phyloP scores from a whole-genome alignment of 768 basidiomycete genomes.

The Kondoa malvinella region DNA sequence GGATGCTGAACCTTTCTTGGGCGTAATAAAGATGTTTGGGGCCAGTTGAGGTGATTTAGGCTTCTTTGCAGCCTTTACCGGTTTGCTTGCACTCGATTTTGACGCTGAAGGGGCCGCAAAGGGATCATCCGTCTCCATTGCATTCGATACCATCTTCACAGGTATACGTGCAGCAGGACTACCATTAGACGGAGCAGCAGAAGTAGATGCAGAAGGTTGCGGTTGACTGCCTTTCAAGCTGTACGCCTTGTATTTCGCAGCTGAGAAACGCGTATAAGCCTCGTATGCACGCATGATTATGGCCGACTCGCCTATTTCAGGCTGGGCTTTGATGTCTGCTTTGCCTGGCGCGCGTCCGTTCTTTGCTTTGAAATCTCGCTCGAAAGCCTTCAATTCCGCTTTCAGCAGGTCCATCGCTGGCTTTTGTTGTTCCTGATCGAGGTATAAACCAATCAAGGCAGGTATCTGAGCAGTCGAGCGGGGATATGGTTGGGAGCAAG shows the following conservation, averaged over 20 bases:
- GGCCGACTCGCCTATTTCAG: conserved; percentile 31
- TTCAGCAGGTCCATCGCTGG: conserved; percentile 26
- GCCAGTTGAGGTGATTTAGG: conserved; percentile 19
- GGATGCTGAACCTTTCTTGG: neutral
- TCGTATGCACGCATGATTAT: neutral
- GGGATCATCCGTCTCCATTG: neutral
- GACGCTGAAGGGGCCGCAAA: neutral
- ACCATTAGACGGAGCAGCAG: no score
- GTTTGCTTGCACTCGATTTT: conserved; percentile 4
- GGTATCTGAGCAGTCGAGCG: no score
- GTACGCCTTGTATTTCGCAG: conserved; percentile 25
- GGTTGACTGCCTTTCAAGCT: conserved; percentile 10
- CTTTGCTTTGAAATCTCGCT: conserved; percentile 29
- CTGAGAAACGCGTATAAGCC: conserved; percentile 10
- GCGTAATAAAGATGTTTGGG: neutral
- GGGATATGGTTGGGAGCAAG: no score
- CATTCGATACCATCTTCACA: neutral
- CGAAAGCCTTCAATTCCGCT: conserved; percentile 33
- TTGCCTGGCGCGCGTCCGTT: conserved; percentile 31
- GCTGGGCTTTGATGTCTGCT: conserved; percentile 33
- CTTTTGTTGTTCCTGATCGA: no score
- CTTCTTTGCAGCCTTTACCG: conserved; percentile 16
- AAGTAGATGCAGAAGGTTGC: no score
- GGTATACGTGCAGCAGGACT: neutral
- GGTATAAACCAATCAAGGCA: no score